Percentiles rank a stretch among this genome's conserved stretches.
phyloP scores from a whole-genome alignment of 2,329 filamentous ascomycete genomes.

The Didymella pinodella region DNA sequence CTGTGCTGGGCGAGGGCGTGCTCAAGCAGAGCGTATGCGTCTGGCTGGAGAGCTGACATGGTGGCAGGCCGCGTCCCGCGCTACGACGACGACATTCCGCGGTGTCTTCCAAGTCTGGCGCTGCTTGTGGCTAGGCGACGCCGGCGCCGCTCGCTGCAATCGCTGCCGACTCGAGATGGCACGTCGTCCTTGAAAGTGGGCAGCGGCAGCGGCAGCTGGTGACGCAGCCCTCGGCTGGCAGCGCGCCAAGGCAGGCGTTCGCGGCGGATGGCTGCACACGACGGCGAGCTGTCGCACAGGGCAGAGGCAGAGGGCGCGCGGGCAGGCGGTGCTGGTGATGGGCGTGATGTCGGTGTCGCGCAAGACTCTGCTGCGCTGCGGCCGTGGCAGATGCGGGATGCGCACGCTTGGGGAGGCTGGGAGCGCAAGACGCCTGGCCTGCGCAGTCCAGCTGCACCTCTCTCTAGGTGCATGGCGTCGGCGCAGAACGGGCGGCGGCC shows the following conservation, averaged over 20 bases:
- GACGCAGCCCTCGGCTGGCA: constrained; percentile 29
- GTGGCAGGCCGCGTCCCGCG: constrained; percentile 3
- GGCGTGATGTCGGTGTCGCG: constrained; percentile 1
- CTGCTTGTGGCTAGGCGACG: constrained; percentile 28
- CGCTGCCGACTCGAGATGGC: constrained; percentile 11
- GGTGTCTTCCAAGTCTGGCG: neutral
- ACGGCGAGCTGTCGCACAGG: constrained; percentile 5
- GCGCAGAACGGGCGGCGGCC: constrained; percentile 10
- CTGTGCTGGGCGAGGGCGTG: constrained; percentile 45
- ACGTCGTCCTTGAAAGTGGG: neutral
- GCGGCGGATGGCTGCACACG: constrained; percentile 2
- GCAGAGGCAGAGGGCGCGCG: constrained; percentile 9
- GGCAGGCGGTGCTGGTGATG: neutral
- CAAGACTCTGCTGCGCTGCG: constrained; percentile 20
- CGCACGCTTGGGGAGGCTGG: constrained; percentile 25
- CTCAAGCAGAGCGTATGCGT: constrained; percentile 44
- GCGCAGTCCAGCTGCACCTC: constrained; percentile 19
- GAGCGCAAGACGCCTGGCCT: constrained; percentile 25
- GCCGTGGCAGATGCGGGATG: constrained; percentile 5
- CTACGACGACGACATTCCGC: constrained; percentile 36
- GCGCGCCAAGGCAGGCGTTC: constrained; percentile 33
- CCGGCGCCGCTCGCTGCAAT: constrained; percentile 17
- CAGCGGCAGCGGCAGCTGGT: constrained; percentile 21
- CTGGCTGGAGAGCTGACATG: constrained; percentile 35
- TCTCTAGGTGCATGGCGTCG: constrained; percentile 20